A percentile compares a stretch with the other conserved stretches of the same genome.
Conservation (phyloP, 2,329 filamentous ascomycete genomes). For the Apiospora marii region DNA sequence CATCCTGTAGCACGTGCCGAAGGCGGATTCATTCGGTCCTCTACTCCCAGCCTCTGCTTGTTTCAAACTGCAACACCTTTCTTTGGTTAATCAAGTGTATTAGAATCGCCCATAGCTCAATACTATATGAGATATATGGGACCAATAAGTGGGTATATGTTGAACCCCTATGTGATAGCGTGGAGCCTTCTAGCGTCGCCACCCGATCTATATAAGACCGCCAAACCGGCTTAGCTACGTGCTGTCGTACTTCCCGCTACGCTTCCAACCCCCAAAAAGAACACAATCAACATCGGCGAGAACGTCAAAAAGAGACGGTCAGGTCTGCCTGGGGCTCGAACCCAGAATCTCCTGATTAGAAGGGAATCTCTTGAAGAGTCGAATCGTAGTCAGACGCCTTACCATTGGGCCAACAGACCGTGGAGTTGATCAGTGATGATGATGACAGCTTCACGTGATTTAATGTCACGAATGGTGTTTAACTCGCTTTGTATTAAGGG, state of each 20-base stretch:
- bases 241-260: neutral
- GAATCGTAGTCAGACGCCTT: constrained; percentile 54
- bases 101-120: neutral
- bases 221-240: neutral
- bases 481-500: neutral
- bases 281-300: neutral
- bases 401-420: constrained; percentile 46
- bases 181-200: neutral
- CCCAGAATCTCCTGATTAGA: constrained; percentile 30
- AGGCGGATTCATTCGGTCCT: neutral
- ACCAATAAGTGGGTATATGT: neutral
- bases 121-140: neutral
- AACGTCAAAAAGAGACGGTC: neutral
- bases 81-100: too few relatives aligned
- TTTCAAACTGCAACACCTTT: too few relatives aligned
- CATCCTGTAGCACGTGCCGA: neutral
- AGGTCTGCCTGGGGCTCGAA: constrained; percentile 29
- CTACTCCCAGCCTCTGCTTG: too few relatives aligned
- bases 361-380: neutral
- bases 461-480: neutral
- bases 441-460: neutral
- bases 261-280: neutral
- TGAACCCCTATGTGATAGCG: neutral
- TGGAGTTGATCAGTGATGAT: neutral
- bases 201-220: neutral